Base-by-base conservation (phyloP, 331 rosid species). In the Telfairia occidentalis region DNA sequence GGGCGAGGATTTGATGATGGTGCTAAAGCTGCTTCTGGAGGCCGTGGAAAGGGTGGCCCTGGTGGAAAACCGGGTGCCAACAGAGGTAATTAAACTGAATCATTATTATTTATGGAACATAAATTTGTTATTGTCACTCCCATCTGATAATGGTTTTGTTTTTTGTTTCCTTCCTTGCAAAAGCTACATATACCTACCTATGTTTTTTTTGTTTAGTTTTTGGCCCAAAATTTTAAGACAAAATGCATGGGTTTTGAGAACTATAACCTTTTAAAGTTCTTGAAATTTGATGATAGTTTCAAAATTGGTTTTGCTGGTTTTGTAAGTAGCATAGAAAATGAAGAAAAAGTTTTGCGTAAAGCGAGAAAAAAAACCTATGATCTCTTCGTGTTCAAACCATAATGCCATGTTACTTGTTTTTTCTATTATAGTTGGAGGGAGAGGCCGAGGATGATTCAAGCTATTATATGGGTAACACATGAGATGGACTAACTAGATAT, bases 1-100 rank as follows among this genome's bases (percentile, higher is more conserved):
- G 98, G 97, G n/a, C 98, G 98, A 55, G 97, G 97, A 76, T 35
- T 88, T 21, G 98, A 94, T 40, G 98, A 94, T 74, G 91, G 96
- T 71, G 65, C 96, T 61, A 91, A 82, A 78, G 96, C 90, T 75
- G 77, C 80, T 1, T 86, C 89, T 75, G 97, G 92, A 55, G 97
- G 98, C 77, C 92, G 99, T 34, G 98, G 97, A 78, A 95, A 87
- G 79, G 96, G 92, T 60, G 96, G 96, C 10, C 79, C 86, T 3
- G 93, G 96, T 71, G 97, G 95, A 73, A 91, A 84, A 81, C 55
- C 95, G 0, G 90, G 97, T 76, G 92, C 93, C 82, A 81, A 38
- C 84, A 86, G 96, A 90, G 99, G 99, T 95, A 84, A 64, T 73
- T 29, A 35, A 26, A 49, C 24, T 21, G 26, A 71, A 8, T 74